Percentiles rank a stretch among this genome's conserved stretches.
Evolutionary conservation across 225 moss, liverwort and hornwort genomes (phyloP).

Genomic region (Pseudisothecium myosuroides): DNA sequence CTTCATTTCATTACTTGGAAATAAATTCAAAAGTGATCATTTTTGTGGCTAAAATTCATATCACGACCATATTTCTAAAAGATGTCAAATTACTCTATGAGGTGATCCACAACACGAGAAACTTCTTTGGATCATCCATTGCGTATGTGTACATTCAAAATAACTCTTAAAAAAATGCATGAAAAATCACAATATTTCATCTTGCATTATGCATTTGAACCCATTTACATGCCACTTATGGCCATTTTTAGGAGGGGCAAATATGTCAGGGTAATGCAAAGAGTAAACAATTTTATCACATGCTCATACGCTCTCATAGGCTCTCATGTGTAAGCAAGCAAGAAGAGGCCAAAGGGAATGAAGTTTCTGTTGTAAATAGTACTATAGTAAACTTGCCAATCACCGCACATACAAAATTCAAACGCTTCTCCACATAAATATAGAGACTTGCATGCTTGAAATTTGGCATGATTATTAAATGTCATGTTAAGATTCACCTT

Average conservation of each 20-base stretch:
- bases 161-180: not conserved
- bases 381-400: no score
- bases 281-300: not conserved
- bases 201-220: not conserved
- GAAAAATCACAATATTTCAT: not conserved
- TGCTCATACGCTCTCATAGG: no score
- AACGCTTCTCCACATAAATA: no score
- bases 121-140: not conserved
- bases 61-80: not conserved
- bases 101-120: not conserved
- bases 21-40: not conserved
- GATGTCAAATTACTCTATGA: not conserved
- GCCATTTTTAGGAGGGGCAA: not conserved
- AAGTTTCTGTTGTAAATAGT: no score
- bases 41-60: not conserved
- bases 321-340: not conserved
- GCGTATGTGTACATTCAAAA: not conserved
- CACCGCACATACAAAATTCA: no score
- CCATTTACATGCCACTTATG: not conserved
- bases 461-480: no score
- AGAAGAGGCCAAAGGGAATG: no score
- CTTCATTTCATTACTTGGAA: not conserved
- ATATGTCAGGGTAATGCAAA: not conserved
- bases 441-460: no score
- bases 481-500: no score